Percentiles rank a stretch among this genome's conserved stretches.
Conservation (phyloP, 345 rosid species). For the Populus tremula region DNA sequence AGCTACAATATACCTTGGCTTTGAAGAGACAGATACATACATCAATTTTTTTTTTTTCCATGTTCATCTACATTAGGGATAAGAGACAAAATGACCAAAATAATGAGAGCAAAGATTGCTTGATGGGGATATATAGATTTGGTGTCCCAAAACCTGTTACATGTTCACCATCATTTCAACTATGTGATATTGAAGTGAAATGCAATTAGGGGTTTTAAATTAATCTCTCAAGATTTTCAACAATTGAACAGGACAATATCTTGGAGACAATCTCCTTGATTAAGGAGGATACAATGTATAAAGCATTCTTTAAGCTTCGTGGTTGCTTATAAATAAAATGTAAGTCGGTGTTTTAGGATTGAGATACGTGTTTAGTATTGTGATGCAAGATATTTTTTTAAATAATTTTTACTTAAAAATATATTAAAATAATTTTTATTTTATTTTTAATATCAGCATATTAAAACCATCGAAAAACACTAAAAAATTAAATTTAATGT, state of each 20-base stretch:
- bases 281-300: neutral
- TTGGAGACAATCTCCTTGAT: neutral
- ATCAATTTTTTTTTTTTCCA: neutral
- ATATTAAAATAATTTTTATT: neutral
- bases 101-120: slow-evolving; percentile 23
- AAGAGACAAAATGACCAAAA: slow-evolving; percentile 12
- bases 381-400: too few species aligned
- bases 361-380: too few species aligned
- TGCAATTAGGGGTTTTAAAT: neutral
- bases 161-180: slow-evolving; percentile 10
- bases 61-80: slow-evolving; percentile 19
- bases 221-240: neutral
- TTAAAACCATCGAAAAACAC: too few species aligned
- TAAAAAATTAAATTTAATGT: too few species aligned
- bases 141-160: neutral
- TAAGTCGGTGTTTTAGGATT: accelerated
- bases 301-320: neutral
- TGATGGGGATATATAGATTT: slow-evolving; percentile 26
- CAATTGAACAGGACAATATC: neutral
- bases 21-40: slow-evolving; percentile 39
- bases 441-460: accelerated
- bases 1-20: slow-evolving; percentile 37
- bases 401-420: neutral
- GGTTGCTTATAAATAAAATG: neutral
- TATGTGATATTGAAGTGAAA: neutral